Conservation (phyloP, 139 green algal genomes). For the Astrephomene gubernaculifera region DNA sequence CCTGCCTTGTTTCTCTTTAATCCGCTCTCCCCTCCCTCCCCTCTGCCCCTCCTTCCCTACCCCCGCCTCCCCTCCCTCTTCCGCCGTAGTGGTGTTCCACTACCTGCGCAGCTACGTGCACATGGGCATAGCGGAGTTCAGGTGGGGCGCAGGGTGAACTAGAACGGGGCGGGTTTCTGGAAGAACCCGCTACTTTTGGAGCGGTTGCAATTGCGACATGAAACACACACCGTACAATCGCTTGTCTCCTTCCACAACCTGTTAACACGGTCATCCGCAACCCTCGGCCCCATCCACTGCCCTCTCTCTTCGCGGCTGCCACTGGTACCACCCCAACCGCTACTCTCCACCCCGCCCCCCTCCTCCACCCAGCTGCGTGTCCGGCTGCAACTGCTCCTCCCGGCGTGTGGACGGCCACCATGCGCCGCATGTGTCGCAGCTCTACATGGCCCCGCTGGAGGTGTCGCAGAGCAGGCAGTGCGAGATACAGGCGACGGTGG, state of each 20-base stretch:
- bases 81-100: conserved; percentile 19
- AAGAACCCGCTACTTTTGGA: too few relatives aligned
- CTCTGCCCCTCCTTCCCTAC: neutral
- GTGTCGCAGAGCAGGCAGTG: neutral
- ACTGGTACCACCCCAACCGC: neutral
- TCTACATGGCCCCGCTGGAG: conserved; percentile 18
- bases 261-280: too few relatives aligned
- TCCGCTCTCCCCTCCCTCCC: neutral
- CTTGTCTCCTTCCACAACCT: too few relatives aligned
- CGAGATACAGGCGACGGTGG: neutral
- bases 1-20: too few relatives aligned
- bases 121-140: conserved; percentile 16
- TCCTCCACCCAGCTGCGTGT: conserved; percentile 9
- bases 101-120: conserved; percentile 26
- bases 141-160: neutral
- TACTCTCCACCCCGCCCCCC: neutral
- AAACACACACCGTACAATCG: too few relatives aligned
- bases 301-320: neutral
- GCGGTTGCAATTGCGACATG: too few relatives aligned
- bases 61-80: neutral
- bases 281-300: too few relatives aligned
- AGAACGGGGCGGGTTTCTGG: too few relatives aligned
- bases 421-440: neutral
- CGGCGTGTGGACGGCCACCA: neutral
- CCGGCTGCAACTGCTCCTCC: conserved; percentile 5